Evolutionary conservation across 768 basidiomycete genomes (phyloP).

Genomic region (Trametes punicea): DNA sequence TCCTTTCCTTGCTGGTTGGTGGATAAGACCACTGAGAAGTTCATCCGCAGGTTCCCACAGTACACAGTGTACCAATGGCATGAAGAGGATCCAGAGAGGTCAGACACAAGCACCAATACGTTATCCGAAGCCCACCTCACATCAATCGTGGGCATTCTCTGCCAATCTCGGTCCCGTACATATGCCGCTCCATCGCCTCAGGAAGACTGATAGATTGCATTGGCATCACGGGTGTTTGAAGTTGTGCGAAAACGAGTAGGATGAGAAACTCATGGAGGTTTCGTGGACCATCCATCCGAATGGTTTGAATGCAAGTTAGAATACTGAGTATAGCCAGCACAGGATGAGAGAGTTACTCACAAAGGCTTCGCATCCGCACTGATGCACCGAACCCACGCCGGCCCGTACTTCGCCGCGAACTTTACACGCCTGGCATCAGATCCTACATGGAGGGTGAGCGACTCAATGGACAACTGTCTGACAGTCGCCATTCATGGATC

Average conservation of each 20-base stretch:
- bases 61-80: background rate
- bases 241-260: background rate
- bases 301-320: too few relatives aligned
- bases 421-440: too few relatives aligned
- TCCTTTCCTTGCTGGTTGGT: too few relatives aligned
- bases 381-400: too few relatives aligned
- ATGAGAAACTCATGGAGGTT: background rate
- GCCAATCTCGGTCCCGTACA: background rate
- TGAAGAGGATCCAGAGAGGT: background rate
- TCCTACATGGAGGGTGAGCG: too few relatives aligned
- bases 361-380: too few relatives aligned
- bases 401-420: too few relatives aligned
- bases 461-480: too few relatives aligned
- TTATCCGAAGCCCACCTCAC: conserved; percentile 7
- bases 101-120: background rate
- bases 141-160: background rate
- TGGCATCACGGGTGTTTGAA: background rate
- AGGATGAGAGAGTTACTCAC: too few relatives aligned
- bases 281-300: background rate
- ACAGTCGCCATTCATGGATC: too few relatives aligned
- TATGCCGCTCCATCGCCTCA: background rate
- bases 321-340: too few relatives aligned
- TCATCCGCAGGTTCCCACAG: background rate
- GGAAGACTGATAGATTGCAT: background rate
- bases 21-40: too few relatives aligned